Evolutionary conservation across 2,329 filamentous ascomycete genomes (phyloP), one percentile per base, ranked within the genome.

Genomic region (Thielaviopsis punctulata): DNA sequence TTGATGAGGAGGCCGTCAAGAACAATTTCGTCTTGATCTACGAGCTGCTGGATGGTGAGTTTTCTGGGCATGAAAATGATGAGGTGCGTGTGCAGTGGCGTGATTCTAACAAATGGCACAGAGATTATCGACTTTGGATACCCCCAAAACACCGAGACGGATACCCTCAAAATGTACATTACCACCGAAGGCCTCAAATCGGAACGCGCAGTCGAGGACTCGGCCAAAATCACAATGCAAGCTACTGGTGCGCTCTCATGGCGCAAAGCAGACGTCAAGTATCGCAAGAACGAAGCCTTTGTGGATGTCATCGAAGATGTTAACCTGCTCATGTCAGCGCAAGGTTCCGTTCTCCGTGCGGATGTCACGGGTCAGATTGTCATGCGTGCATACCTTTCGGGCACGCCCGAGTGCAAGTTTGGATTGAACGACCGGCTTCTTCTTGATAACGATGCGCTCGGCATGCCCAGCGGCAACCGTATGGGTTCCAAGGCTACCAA

Each of bases 91-190:
- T 15, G 21, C 19, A 10, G 15, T 36, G 23, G n/a, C 22, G 30
- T 36, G 24, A n/a, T 21, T 13, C 15, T 21, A 19, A 36, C 45
- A 18, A 39, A 22, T 19, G 1, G 18, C 47, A 19, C 60, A 92
- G 92, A 98, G 70, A 95, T 98, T 63, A 80, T 98, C 65, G 92
- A 98, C 68, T 98, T 98, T 68, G 92, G 92, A 57, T 98, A 98
- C 65, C 92, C 92, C 30, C 92, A 98, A 66, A 96, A 96, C 66
- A 98, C 92, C 57, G 92, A 98, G 69, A 95, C 90, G 51, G 92
- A 98, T 66, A 96, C 92, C 15, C 73, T 98, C 61, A 98, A 98
- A 70, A 96, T 96, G 90, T 98, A 98, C 73, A 98, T 98, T 63
- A 98, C 93, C 44, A 98, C 92, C 33, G 92, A 98, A 70, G 92